Evolutionary conservation across 2,329 filamentous ascomycete genomes (phyloP).

Genomic region (Hymenoscyphus infarciens): DNA sequence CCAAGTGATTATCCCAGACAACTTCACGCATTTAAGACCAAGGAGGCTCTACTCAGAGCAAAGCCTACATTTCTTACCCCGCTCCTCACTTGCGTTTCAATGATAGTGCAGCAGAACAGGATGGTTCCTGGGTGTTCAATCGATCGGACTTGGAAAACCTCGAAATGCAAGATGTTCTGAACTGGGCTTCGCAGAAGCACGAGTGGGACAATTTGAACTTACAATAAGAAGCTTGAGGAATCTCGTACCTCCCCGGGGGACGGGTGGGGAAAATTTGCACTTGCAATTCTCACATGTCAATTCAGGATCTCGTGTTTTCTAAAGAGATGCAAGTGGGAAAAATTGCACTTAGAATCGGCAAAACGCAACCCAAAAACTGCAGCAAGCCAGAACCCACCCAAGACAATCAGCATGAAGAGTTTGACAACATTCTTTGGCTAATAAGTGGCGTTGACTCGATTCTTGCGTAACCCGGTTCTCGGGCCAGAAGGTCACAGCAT

Average conservation of each 20-base stretch:
- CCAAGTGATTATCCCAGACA: too few relatives aligned
- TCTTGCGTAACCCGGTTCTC: constrained; percentile 3
- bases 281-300: too few relatives aligned
- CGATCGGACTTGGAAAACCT: too few relatives aligned
- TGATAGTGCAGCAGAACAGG: too few relatives aligned
- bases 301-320: not conserved
- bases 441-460: not conserved
- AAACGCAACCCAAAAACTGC: not conserved
- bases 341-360: not conserved
- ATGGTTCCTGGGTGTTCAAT: too few relatives aligned
- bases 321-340: not conserved
- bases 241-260: not conserved
- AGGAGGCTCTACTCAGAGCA: too few relatives aligned
- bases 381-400: not conserved
- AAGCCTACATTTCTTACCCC: too few relatives aligned
- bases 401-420: not conserved
- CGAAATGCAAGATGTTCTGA: too few relatives aligned
- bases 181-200: too few relatives aligned
- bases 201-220: not conserved
- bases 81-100: too few relatives aligned
- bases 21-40: too few relatives aligned
- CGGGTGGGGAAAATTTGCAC: not conserved
- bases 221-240: not conserved
- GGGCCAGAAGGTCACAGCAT: not conserved
- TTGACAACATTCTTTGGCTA: not conserved